Base-by-base conservation (phyloP, 202 grass and related monocot genomes). In the Setaria viridis region DNA sequence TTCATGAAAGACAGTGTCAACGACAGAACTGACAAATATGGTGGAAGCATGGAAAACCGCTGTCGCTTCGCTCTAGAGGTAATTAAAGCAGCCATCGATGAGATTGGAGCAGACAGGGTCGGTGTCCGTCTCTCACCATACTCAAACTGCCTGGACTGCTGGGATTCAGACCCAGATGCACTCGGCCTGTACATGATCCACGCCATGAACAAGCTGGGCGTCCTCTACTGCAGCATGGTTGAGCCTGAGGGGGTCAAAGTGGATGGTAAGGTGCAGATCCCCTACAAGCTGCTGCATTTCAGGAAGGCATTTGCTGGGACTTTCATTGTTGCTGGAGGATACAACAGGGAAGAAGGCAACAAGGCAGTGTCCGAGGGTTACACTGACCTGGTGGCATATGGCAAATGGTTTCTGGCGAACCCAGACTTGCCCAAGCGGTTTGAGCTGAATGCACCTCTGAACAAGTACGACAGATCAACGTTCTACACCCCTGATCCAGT, bases 1-100 rank as follows among this genome's bases (percentile, higher is more conserved):
- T 95, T 95, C 74, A 71, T 95, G 86, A 95, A 92, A 79, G 90
- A 94, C 47, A 42, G 75, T 1, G 88, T 89, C 21, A 95, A 95
- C 3, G 85, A 95, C 67, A 80, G 90, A 78, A 84, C 70, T 3
- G 93, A 95, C 35, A 54, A 79, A 55, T 92, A 95, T 5, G 87
- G 90, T 45, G 90, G 93, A 48, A 86, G 79, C 48, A 62, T 92
- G n/a, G 75, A 72, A 51, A 92, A 88, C 15, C 88, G 90, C 6
- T 76, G 93, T 12, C 80, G 80, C 58, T 92, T 92, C 67, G 90
- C 93, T 0, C 55, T 95, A 25, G 93, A 95, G 78, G 56, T 95
- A 54, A 81, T 95, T 13, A 37, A 90, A 43, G 87, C 85, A 70
- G 57, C 87, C 39, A 51, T 76, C 2, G 49, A 88, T 15, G 93